Conservation (phyloP, 179 eudicot genomes). For the Spergularia azorica region DNA sequence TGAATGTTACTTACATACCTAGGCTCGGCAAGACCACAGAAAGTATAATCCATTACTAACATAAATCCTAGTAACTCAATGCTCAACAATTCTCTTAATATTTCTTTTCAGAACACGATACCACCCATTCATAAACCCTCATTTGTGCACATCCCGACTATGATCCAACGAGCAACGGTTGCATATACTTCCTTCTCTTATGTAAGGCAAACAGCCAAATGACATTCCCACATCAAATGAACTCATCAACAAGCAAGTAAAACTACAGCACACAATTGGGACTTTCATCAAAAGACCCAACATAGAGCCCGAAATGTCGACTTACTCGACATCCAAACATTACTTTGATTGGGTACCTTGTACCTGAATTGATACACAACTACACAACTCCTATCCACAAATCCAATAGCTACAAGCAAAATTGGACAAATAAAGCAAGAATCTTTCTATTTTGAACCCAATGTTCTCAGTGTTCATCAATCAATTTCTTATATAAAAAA, state of each 20-base stretch:
- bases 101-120: too few relatives aligned
- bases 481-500: neutral
- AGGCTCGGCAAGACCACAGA: neutral
- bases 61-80: too few relatives aligned
- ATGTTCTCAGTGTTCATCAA: neutral
- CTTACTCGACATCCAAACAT: neutral
- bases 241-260: neutral
- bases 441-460: neutral
- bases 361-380: neutral
- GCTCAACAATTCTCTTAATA: too few relatives aligned
- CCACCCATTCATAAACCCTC: too few relatives aligned
- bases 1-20: neutral
- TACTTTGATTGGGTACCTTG: neutral
- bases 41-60: too few relatives aligned
- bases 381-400: neutral
- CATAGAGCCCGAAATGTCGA: neutral
- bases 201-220: too few relatives aligned
- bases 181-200: too few relatives aligned
- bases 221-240: neutral
- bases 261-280: neutral
- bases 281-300: neutral
- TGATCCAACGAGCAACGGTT: too few relatives aligned
- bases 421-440: neutral
- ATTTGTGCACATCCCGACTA: too few relatives aligned
- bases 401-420: neutral